A percentile compares a stretch with the other conserved stretches of the same genome.
These are phyloP conservation scores for Plasmodium ovale DNA, from an alignment of 169 alveolate genomes.

Conservation along the genomic window DNA sequence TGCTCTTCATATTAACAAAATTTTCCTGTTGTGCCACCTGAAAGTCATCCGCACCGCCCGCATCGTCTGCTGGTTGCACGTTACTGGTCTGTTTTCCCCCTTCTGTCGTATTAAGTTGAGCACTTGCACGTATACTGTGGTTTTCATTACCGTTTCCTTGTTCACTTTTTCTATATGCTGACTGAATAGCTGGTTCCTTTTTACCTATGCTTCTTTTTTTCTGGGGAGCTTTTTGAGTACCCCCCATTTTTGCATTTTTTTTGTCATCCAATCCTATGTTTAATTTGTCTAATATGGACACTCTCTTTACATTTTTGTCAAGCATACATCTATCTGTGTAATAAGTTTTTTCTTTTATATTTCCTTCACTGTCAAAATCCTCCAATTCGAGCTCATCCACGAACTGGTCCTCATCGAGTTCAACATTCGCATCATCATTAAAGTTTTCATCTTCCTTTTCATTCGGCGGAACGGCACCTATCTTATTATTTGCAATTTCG, in stretches of 20 bases:
- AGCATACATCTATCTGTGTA: conserved; percentile 61
- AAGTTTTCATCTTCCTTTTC: conserved; percentile 11
- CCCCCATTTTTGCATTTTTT: no score
- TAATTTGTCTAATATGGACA: conserved; percentile 52
- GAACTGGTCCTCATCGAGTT: conserved; percentile 11
- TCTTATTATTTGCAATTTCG: background rate
- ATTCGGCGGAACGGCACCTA: no score
- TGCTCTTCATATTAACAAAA: background rate
- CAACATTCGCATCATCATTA: background rate
- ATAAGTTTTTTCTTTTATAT: conserved; percentile 42
- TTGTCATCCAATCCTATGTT: conserved; percentile 24
- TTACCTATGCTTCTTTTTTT: background rate
- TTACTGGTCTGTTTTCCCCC: background rate
- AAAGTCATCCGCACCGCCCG: background rate
- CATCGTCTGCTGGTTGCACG: background rate
- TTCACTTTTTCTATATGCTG: no score
- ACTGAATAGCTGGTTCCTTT: background rate
- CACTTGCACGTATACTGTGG: no score
- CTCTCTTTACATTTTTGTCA: conserved; percentile 31
- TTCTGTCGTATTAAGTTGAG: background rate
- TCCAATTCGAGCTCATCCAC: conserved; percentile 25
- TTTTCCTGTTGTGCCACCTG: no score
- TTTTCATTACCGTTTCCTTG: no score
- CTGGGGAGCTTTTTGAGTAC: no score
- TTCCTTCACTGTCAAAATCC: conserved; percentile 32